phyloP scores from a whole-genome alignment of 2,329 filamentous ascomycete species.

The Pseudonectria foliicola region DNA sequence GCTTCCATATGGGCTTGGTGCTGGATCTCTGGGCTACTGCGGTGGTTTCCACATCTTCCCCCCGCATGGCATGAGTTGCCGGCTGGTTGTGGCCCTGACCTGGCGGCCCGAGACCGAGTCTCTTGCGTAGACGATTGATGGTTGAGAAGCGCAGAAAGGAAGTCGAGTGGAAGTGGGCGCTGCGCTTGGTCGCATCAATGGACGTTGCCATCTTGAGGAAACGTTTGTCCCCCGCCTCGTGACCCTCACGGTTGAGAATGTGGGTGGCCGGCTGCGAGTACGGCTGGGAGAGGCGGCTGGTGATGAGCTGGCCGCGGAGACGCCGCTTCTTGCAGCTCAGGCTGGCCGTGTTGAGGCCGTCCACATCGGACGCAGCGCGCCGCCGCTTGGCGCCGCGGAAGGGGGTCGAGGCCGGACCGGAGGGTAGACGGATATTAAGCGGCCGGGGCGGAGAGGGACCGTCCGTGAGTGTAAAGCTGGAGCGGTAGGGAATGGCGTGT shows the following conservation, averaged over 20 bases:
- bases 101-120: conserved; percentile 28
- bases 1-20: conserved; percentile 15
- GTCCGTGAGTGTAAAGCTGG: conserved; percentile 1
- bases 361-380: conserved; percentile 50
- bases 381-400: conserved; percentile 38
- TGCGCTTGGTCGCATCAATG: conserved; percentile 28
- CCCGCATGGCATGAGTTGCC: background rate
- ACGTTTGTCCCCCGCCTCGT: conserved; percentile 36
- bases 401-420: background rate
- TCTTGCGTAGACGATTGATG: conserved; percentile 51
- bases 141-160: conserved; percentile 58
- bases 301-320: conserved; percentile 55
- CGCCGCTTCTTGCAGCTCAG: conserved; percentile 60
- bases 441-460: conserved; percentile 11
- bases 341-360: conserved; percentile 45
- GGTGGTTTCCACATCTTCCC: conserved; percentile 20
- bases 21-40: conserved; percentile 14
- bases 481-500: background rate
- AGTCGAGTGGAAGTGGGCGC: conserved; percentile 39
- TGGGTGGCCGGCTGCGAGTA: conserved; percentile 64
- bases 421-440: conserved; percentile 5
- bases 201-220: conserved; percentile 42
- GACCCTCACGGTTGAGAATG: conserved; percentile 55
- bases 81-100: conserved; percentile 23
- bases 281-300: conserved; percentile 61